Conservation (phyloP, 495 filamentous ascomycete genomes). For the Daldinia loculata region DNA sequence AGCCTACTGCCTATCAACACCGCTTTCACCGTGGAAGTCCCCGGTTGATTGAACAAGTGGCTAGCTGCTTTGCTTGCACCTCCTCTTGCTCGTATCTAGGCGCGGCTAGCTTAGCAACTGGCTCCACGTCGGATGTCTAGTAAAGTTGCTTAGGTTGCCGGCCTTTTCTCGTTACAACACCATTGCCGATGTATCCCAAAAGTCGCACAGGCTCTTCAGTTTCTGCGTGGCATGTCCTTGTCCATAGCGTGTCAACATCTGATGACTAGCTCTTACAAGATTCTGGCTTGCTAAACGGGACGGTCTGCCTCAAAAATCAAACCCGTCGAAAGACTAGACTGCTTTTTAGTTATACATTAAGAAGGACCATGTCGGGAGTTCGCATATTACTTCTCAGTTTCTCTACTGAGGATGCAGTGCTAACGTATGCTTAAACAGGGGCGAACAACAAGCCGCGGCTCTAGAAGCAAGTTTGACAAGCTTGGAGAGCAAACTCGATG, state of each 20-base stretch:
- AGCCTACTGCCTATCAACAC: conserved; percentile 8
- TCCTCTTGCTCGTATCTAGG: conserved; percentile 15
- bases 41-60: conserved; percentile 9
- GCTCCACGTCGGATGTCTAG: conserved; percentile 22
- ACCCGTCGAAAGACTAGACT: conserved; percentile 6
- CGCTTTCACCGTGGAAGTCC: conserved; percentile 28
- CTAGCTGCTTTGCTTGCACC: conserved; percentile 9
- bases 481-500: conserved; percentile 64
- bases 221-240: conserved; percentile 11
- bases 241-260: conserved; percentile 1
- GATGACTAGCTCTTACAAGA: conserved; percentile 1
- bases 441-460: conserved; percentile 62
- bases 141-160: conserved; percentile 24
- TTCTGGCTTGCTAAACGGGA: neutral
- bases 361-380: conserved; percentile 4
- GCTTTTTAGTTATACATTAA: conserved; percentile 4
- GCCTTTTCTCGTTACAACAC: conserved; percentile 6
- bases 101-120: conserved; percentile 5
- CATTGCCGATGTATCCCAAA: conserved; percentile 8
- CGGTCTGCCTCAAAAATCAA: neutral
- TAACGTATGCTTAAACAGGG: conserved; percentile 50
- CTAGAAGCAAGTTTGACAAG: conserved; percentile 62
- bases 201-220: conserved; percentile 1
- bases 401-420: conserved; percentile 10
- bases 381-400: conserved; percentile 11